A percentile compares a stretch with the other conserved stretches of the same genome.
phyloP scores from a whole-genome alignment of 352 stramenopile genomes.

The Elongisporangium anandrum region DNA sequence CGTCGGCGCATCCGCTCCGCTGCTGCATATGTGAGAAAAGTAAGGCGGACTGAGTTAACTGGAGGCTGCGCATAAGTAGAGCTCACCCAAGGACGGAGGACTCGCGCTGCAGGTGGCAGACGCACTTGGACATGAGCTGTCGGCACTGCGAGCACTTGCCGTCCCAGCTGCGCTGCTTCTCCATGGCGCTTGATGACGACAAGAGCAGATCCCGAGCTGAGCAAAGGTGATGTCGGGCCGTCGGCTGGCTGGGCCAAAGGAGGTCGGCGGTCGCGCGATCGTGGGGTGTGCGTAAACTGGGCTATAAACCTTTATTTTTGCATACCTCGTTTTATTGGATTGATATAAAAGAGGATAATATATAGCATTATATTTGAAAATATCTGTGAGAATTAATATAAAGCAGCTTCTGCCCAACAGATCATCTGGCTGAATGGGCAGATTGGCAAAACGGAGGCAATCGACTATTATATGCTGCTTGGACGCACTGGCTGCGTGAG shows the following conservation, averaged over 20 bases:
- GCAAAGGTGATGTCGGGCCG: not conserved
- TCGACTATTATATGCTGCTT: not conserved
- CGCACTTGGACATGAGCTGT: slow-evolving; percentile 38
- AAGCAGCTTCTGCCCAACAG: not conserved
- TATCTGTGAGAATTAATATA: not conserved
- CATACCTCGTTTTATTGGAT: not conserved
- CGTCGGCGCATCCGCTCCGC: not conserved
- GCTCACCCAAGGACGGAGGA: not conserved
- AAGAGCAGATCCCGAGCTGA: not conserved
- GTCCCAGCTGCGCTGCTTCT: slow-evolving; percentile 17
- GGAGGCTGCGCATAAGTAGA: not conserved
- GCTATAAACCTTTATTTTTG: no score
- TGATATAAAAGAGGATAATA: not conserved
- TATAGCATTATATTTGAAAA: not conserved
- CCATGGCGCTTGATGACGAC: not conserved
- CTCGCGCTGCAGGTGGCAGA: slow-evolving; percentile 27
- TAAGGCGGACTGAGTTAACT: not conserved
- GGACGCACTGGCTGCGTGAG: slow-evolving; percentile 52
- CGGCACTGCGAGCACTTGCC: slow-evolving; percentile 34
- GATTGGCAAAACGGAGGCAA: not conserved
- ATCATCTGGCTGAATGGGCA: no score
- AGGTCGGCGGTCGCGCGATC: not conserved
- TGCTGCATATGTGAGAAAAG: not conserved
- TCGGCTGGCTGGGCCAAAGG: not conserved
- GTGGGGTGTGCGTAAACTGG: not conserved